Conservation (phyloP, 176 grass and related monocot genomes). For the Tillandsia fasciculata region DNA sequence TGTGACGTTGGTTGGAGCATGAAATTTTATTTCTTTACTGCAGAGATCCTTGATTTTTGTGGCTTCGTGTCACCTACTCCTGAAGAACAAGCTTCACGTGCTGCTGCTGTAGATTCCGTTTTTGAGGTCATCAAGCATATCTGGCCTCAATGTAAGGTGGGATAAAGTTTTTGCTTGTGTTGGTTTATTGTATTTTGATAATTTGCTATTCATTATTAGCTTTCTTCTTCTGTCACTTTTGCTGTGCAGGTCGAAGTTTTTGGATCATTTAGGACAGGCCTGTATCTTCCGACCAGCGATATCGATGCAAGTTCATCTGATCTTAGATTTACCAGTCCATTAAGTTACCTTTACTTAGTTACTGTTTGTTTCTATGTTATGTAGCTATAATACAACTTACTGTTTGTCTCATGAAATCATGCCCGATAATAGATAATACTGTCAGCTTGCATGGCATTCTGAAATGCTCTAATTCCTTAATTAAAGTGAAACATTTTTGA, state of each 20-base stretch:
- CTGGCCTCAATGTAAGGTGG: constrained; percentile 78
- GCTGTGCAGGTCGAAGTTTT: constrained; percentile 73
- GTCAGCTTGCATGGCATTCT: neutral
- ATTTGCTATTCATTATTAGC: neutral
- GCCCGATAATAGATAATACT: too few relatives aligned
- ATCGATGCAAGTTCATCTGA: constrained; percentile 49
- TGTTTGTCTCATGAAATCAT: too few relatives aligned
- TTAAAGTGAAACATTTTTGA: too few relatives aligned
- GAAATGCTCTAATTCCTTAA: neutral
- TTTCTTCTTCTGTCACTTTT: constrained; percentile 25
- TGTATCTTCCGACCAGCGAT: constrained; percentile 93
- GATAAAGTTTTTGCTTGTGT: neutral
- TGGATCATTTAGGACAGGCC: constrained; percentile 93
- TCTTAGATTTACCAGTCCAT: constrained; percentile 3
- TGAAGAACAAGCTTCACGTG: constrained; percentile 79
- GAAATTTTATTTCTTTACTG: constrained; percentile 27
- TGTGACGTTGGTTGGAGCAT: neutral
- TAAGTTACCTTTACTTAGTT: neutral
- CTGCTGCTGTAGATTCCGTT: constrained; percentile 62
- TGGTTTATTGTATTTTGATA: neutral
- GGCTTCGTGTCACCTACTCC: constrained; percentile 73
- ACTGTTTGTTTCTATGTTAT: neutral
- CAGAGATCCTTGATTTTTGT: constrained; percentile 95
- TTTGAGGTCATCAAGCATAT: constrained; percentile 81
- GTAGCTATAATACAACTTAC: too few relatives aligned